Percentiles rank a stretch among this genome's conserved stretches.
These are phyloP conservation scores for Hibiscus syriacus DNA, from an alignment of 345 rosid species.

Conservation along the genomic window DNA sequence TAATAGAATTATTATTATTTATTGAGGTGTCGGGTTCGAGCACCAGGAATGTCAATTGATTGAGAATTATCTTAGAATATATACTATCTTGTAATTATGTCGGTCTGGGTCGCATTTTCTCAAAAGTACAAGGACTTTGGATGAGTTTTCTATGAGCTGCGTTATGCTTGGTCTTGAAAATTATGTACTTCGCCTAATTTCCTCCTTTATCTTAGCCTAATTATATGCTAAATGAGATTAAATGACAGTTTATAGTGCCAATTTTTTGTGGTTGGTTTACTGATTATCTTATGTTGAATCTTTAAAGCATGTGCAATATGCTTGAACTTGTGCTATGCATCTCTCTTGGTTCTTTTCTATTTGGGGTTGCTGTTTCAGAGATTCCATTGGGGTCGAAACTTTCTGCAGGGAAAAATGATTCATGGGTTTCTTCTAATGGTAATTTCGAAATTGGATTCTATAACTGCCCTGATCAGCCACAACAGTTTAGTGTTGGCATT, in stretches of 20 bases:
- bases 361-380: too few species aligned
- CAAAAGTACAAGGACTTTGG: too few species aligned
- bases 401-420: constrained; percentile 35
- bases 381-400: constrained; percentile 63
- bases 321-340: constrained; percentile 29
- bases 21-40: too few species aligned
- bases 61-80: too few species aligned
- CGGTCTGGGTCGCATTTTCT: too few species aligned
- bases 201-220: constrained; percentile 2
- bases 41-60: too few species aligned
- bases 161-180: constrained; percentile 20
- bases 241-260: background rate
- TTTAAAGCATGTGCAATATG: constrained; percentile 30
- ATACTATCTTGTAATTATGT: too few species aligned
- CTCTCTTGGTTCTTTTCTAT: constrained; percentile 25
- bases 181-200: background rate
- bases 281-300: constrained; percentile 11
- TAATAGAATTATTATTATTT: too few species aligned
- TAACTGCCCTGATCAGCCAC: constrained; percentile 38
- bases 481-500: constrained; percentile 68
- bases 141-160: constrained; percentile 14
- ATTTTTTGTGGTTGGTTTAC: constrained; percentile 5
- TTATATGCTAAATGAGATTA: constrained; percentile 4
- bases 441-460: too few species aligned
- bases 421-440: constrained; percentile 65